Evolutionary conservation across 1,139 yeast genomes (phyloP), one percentile per base, ranked within the genome.

Genomic region (Scheffersomyces segobiensis): DNA sequence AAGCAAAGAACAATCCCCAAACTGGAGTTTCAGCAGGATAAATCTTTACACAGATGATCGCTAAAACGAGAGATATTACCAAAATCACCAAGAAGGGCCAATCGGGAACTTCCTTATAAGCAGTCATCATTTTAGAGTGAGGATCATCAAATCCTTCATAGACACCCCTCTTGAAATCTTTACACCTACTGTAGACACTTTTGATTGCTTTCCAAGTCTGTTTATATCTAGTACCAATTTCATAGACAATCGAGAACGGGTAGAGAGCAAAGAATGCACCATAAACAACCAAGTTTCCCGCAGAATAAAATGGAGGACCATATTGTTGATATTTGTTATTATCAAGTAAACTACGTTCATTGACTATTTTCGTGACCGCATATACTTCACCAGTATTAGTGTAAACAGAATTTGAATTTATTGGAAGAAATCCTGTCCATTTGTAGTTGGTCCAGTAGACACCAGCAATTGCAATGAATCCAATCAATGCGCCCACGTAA

Each of bases 281-380:
- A 62, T 79, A 79, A 2, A 76, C 62, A 5, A 79, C 79, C 58
- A 79, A 67, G 63, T 76, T 78, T 0, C 81, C 82, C 5, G 83
- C 82, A 47, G 76, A 67, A 58, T 77, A 79, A 61, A 78, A 79
- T 12, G 83, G 83, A 7, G 83, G 83, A 0, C 82, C 82, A 8
- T 48, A 48, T 46, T 71, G 50, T 53, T 65, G 61, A 60, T 78
- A 78, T 56, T 73, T 75, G 4, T 59, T 59, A 49, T 70, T 57
- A 60, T 76, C 79, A 60, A 59, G 56, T 46, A 55, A 50, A 21
- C 51, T 52, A 18, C 50, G 18, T 20, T 53, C 54, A 19, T 58
- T 26, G 14, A 59, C 53, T n/a, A 59, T 49, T 53, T 71, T 67
- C 50, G 72, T 76, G 14, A 78, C 74, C 49, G 75, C 67, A 59